Evolutionary conservation across 1,139 yeast genomes (phyloP).

Genomic region (Debaryomyces udenii): DNA sequence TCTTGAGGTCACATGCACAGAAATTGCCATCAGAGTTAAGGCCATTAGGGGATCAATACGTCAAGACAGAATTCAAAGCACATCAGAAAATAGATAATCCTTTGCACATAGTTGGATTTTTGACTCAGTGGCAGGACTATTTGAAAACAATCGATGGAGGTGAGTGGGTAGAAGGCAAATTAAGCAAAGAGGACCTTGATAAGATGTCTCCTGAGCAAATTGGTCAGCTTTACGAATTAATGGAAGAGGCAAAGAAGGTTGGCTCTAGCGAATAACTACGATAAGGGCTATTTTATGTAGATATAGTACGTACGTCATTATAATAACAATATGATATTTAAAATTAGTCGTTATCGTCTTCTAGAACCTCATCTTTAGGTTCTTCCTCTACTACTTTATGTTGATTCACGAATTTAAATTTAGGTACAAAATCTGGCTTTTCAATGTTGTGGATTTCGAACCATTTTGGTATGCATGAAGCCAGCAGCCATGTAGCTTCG

Average conservation of each 20-base stretch:
- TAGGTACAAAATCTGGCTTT: constrained; percentile 18
- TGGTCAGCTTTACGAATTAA: constrained; percentile 62
- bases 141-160: constrained; percentile 72
- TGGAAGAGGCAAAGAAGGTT: constrained; percentile 56
- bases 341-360: constrained; percentile 9
- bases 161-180: constrained; percentile 70
- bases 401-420: constrained; percentile 17
- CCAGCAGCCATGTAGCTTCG: constrained; percentile 25
- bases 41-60: constrained; percentile 85
- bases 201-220: constrained; percentile 92
- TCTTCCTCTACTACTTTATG: constrained; percentile 17
- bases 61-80: constrained; percentile 85
- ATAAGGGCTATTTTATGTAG: background rate
- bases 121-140: constrained; percentile 94
- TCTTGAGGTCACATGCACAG: constrained; percentile 75
- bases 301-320: constrained; percentile 1
- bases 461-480: constrained; percentile 26
- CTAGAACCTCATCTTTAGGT: constrained; percentile 11
- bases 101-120: constrained; percentile 87
- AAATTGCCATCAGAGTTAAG: constrained; percentile 69
- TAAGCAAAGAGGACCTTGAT: constrained; percentile 67
- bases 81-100: constrained; percentile 86
- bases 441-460: constrained; percentile 20
- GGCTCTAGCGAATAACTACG: constrained; percentile 13
- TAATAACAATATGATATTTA: constrained; percentile 2